These are phyloP conservation scores for Durotheca rogersii DNA, from an alignment of 495 filamentous ascomycete genomes.

Conservation along the genomic window DNA sequence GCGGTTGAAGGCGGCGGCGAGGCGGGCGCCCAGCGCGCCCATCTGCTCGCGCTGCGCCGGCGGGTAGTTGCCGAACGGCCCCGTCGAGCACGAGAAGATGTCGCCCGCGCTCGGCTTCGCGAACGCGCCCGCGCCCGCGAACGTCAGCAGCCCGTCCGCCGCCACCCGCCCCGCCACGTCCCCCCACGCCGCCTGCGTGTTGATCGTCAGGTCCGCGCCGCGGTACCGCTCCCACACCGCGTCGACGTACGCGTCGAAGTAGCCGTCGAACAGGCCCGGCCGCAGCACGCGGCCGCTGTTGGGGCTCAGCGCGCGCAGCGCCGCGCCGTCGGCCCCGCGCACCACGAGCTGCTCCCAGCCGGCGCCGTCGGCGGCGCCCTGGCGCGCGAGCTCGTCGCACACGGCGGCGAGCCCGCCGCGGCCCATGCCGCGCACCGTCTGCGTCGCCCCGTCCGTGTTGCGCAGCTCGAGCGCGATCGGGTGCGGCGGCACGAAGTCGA, in stretches of 20 bases:
- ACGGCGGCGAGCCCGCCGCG: slow-evolving; percentile 58
- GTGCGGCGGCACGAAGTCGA: slow-evolving; percentile 66
- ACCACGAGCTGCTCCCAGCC: slow-evolving; percentile 68
- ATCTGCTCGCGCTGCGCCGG: slow-evolving; percentile 35
- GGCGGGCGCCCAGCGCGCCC: slow-evolving; percentile 60
- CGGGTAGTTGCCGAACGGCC: slow-evolving; percentile 58
- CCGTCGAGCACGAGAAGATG: slow-evolving; percentile 72
- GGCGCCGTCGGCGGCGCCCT: slow-evolving; percentile 54
- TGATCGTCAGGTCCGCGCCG: slow-evolving; percentile 51
- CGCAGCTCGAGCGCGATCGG: slow-evolving; percentile 64
- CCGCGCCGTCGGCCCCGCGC: slow-evolving; percentile 43
- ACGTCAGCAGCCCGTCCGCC: slow-evolving; percentile 48
- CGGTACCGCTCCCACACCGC: slow-evolving; percentile 64
- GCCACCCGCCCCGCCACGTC: slow-evolving; percentile 52
- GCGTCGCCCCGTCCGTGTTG: slow-evolving; percentile 50
- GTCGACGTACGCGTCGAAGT: slow-evolving; percentile 65
- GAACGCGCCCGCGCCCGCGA: slow-evolving; percentile 55
- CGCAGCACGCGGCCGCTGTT: slow-evolving; percentile 61
- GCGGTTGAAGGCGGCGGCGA: slow-evolving; percentile 69
- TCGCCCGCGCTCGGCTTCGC: slow-evolving; percentile 58
- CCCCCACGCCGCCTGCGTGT: slow-evolving; percentile 61
- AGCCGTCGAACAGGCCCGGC: slow-evolving; percentile 55
- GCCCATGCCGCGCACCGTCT: slow-evolving; percentile 61
- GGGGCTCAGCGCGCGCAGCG: slow-evolving; percentile 64
- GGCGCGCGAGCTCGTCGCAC: slow-evolving; percentile 52